phyloP scores from a whole-genome alignment of 345 rosid genomes.

The Melastoma malabathricum region DNA sequence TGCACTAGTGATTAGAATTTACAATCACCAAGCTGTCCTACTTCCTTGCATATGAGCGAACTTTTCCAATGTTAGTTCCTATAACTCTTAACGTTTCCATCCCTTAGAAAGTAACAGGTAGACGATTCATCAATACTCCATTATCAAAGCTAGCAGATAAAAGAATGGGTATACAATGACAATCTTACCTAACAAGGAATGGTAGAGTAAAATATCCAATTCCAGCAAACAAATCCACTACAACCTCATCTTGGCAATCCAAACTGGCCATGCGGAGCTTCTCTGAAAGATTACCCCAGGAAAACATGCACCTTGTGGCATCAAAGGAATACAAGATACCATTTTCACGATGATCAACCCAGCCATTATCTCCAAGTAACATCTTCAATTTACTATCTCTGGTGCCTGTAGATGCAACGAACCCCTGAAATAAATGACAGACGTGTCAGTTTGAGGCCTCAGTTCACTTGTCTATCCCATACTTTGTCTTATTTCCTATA shows the following conservation, averaged over 20 bases:
- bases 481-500: neutral
- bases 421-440: conserved; percentile 35
- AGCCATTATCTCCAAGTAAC: conserved; percentile 72
- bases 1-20: too few relatives aligned
- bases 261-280: conserved; percentile 75
- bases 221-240: conserved; percentile 89
- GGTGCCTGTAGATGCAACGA: conserved; percentile 61
- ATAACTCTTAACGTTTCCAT: too few relatives aligned
- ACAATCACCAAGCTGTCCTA: too few relatives aligned
- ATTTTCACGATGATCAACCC: conserved; percentile 84
- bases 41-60: too few relatives aligned
- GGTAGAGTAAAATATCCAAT: conserved; percentile 84
- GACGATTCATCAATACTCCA: too few relatives aligned
- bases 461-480: too few relatives aligned
- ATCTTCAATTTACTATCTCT: conserved; percentile 79
- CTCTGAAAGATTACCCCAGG: conserved; percentile 98
- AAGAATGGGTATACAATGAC: too few relatives aligned
- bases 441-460: neutral
- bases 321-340: conserved; percentile 82
- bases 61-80: too few relatives aligned
- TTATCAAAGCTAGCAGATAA: too few relatives aligned
- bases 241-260: conserved; percentile 50
- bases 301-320: conserved; percentile 93
- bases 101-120: too few relatives aligned
- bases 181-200: conserved; percentile 63